These are phyloP conservation scores for Gloeostereum incarnatum DNA, from an alignment of 768 basidiomycete species.

Conservation along the genomic window DNA sequence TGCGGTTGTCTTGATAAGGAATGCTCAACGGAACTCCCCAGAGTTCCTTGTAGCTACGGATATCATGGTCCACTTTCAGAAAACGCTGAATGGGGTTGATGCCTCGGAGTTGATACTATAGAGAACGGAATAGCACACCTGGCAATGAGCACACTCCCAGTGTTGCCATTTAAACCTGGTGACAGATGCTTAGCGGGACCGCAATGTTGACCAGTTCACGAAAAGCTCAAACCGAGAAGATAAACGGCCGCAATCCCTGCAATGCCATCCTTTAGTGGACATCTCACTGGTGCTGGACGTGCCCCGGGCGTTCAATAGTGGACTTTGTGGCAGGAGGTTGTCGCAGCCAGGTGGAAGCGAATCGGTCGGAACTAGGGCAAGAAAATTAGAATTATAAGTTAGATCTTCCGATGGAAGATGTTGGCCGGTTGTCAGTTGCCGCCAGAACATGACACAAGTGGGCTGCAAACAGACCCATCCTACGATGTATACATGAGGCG, in stretches of 20 bases:
- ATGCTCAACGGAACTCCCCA: no score
- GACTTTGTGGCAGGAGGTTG: constrained; percentile 27
- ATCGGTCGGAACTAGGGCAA: constrained; percentile 24
- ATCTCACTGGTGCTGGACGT: constrained; percentile 40
- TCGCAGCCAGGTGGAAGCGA: constrained; percentile 22
- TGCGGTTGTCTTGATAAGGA: no score
- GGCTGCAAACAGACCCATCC: constrained; percentile 40
- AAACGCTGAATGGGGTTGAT: no score
- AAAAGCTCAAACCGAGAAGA: constrained; percentile 53
- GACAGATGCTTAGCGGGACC: constrained; percentile 4
- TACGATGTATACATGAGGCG: constrained; percentile 27
- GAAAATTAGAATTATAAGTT: constrained; percentile 38
- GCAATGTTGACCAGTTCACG: not conserved
- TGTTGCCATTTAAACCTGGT: constrained; percentile 63
- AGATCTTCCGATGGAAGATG: constrained; percentile 23
- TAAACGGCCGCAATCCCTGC: constrained; percentile 56
- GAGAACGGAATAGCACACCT: no score
- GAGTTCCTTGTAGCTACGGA: no score
- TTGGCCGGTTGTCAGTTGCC: no score
- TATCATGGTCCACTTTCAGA: no score
- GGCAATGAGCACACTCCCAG: constrained; percentile 61
- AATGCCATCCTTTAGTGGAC: constrained; percentile 64
- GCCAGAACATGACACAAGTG: constrained; percentile 29
- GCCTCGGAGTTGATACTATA: no score
- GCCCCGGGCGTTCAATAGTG: constrained; percentile 14